Conservation (phyloP, 2,329 filamentous ascomycete species). For the Botrytis tulipae region DNA sequence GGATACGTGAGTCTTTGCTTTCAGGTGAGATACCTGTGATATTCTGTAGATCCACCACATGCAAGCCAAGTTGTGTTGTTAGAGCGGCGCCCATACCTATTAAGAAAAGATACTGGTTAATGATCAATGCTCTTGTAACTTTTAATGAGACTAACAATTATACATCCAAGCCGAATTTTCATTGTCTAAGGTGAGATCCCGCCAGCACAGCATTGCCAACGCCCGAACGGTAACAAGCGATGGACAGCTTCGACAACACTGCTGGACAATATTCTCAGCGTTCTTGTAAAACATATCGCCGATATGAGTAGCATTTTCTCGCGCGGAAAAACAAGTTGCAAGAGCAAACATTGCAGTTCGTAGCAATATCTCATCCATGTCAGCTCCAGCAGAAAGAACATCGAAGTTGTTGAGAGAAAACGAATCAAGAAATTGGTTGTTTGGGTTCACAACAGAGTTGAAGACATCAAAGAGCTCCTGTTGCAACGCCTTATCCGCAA, state of each 20-base stretch:
- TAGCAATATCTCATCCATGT: conserved; percentile 1
- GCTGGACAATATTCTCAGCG: background rate
- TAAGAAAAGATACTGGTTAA: background rate
- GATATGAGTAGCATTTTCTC: background rate
- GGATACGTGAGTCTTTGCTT: background rate
- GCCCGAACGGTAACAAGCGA: background rate
- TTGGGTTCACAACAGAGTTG: background rate
- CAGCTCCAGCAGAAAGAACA: background rate
- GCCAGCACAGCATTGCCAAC: conserved; percentile 4
- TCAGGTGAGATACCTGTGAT: background rate
- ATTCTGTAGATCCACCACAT: background rate
- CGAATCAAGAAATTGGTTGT: background rate
- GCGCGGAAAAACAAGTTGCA: background rate
- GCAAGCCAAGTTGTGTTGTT: conserved; percentile 1
- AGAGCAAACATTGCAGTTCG: conserved; percentile 5
- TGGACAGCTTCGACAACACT: background rate
- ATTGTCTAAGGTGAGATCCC: background rate
- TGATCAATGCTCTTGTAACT: background rate
- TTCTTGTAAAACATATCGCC: conserved; percentile 2
- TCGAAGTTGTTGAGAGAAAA: background rate
- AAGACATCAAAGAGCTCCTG: background rate
- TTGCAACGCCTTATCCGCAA: background rate
- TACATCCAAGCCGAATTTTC: conserved; percentile 1
- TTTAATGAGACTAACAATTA: background rate
- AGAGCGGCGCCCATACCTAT: background rate